These are phyloP conservation scores for Cyclotella choctawhatcheeana DNA, from an alignment of 108 stramenopile species.

Conservation along the genomic window DNA sequence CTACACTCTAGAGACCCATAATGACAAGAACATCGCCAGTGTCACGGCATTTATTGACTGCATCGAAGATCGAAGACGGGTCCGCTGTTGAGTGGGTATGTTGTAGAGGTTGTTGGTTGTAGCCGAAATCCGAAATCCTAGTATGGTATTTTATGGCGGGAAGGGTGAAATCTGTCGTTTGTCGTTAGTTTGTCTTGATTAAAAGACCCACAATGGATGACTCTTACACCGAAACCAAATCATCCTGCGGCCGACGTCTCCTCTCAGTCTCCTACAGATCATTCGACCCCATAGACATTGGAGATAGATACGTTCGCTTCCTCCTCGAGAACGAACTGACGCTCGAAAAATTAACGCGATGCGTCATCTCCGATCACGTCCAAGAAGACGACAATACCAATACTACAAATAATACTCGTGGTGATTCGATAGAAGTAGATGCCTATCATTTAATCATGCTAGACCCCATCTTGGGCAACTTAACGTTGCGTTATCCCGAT, in stretches of 20 bases:
- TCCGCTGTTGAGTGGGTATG: too few species aligned
- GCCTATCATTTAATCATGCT: slow-evolving; percentile 67
- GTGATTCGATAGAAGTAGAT: slow-evolving; percentile 56
- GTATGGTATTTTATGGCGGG: too few species aligned
- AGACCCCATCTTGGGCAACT: slow-evolving; percentile 77
- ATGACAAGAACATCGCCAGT: too few species aligned
- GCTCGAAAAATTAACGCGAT: slow-evolving; percentile 10
- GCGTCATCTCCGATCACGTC: slow-evolving; percentile 36
- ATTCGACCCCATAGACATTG: slow-evolving; percentile 36
- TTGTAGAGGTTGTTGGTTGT: too few species aligned
- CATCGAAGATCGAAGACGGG: too few species aligned
- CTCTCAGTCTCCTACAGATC: slow-evolving; percentile 39
- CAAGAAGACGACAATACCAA: slow-evolving; percentile 3
- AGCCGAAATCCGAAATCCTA: too few species aligned
- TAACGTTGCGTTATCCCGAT: slow-evolving; percentile 77
- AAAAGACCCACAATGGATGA: too few species aligned
- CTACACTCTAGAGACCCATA: too few species aligned
- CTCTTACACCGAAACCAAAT: too few species aligned
- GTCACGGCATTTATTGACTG: too few species aligned
- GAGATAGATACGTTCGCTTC: slow-evolving; percentile 47
- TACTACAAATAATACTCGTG: background rate
- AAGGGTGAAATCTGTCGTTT: too few species aligned
- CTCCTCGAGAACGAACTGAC: slow-evolving; percentile 41
- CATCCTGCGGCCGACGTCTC: slow-evolving; percentile 31
- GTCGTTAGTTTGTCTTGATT: too few species aligned